Percentiles rank a stretch among this genome's conserved stretches.
Evolutionary conservation across 2,329 filamentous ascomycete species (phyloP).

Genomic region (Microdochium paspali): DNA sequence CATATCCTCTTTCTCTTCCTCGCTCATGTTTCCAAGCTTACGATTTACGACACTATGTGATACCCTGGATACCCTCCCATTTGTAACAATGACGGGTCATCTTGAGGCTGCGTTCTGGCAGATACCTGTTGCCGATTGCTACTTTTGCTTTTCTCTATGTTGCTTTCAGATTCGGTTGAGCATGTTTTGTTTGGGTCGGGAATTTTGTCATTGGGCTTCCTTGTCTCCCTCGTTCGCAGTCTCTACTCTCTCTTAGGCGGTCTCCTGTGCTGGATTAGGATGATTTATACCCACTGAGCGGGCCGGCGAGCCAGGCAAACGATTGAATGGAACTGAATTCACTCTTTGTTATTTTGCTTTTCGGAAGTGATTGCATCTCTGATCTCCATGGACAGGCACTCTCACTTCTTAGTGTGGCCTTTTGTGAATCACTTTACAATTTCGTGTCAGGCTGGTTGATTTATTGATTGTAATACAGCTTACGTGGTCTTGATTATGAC

Average conservation of each 20-base stretch:
- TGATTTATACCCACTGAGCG: not conserved
- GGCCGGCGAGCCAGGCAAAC: not conserved
- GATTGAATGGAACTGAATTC: not conserved
- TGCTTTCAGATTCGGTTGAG: not conserved
- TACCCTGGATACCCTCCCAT: not conserved
- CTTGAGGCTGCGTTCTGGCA: not conserved
- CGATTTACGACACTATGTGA: slow-evolving; percentile 15
- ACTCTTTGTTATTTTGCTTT: not conserved
- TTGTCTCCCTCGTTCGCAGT: not conserved
- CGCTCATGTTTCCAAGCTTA: slow-evolving; percentile 12
- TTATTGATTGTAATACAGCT: too few species aligned
- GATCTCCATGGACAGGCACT: too few species aligned
- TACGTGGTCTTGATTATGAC: too few species aligned
- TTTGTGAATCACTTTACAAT: too few species aligned
- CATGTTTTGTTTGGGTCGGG: not conserved
- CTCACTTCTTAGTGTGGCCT: too few species aligned
- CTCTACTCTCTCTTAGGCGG: not conserved
- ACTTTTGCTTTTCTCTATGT: not conserved
- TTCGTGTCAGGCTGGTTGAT: too few species aligned
- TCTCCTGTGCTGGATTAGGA: not conserved
- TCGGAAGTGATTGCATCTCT: too few species aligned
- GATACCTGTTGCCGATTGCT: not conserved
- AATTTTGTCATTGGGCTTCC: not conserved
- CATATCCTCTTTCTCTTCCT: not conserved
- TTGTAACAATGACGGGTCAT: not conserved